phyloP scores from a whole-genome alignment of 352 stramenopile genomes.

The Globisporangium nagaii region DNA sequence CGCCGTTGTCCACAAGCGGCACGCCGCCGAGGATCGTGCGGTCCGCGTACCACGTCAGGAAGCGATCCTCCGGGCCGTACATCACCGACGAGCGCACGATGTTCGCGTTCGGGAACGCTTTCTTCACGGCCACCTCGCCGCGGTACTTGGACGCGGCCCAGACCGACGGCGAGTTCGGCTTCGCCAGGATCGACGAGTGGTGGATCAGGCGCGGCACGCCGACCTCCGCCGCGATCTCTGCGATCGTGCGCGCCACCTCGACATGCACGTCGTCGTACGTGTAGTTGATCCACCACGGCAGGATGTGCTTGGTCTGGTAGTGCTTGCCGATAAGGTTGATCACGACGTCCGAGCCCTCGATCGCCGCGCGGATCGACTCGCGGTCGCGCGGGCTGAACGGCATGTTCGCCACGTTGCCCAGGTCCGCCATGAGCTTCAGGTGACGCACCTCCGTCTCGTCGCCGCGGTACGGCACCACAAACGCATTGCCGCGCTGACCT shows the following conservation, averaged over 20 bases:
- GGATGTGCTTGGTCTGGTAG: constrained; percentile 95
- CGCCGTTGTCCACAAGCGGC: constrained; percentile 92
- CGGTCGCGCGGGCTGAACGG: constrained; percentile 87
- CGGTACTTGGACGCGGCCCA: constrained; percentile 86
- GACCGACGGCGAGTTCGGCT: constrained; percentile 76
- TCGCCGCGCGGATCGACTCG: constrained; percentile 90
- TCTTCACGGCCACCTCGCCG: constrained; percentile 80
- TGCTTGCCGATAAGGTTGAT: constrained; percentile 98
- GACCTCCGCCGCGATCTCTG: constrained; percentile 74
- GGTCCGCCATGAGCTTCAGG: constrained; percentile 91
- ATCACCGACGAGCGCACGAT: constrained; percentile 94
- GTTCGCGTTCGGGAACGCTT: constrained; percentile 93
- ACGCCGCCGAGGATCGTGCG: constrained; percentile 70
- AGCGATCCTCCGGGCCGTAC: constrained; percentile 94
- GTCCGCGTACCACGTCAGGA: constrained; percentile 91
- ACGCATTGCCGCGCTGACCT: constrained; percentile 74
- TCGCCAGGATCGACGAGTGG: constrained; percentile 75
- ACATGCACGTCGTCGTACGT: constrained; percentile 96
- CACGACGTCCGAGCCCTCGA: constrained; percentile 92
- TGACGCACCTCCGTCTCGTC: constrained; percentile 93
- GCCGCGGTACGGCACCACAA: constrained; percentile 89
- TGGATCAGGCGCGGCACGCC: constrained; percentile 76
- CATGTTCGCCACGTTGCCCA: constrained; percentile 85
- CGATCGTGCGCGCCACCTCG: constrained; percentile 81
- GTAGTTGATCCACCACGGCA: constrained; percentile 94